These are phyloP conservation scores for Colletotrichum plurivorum DNA, from an alignment of 2,329 filamentous ascomycete genomes.

Conservation along the genomic window DNA sequence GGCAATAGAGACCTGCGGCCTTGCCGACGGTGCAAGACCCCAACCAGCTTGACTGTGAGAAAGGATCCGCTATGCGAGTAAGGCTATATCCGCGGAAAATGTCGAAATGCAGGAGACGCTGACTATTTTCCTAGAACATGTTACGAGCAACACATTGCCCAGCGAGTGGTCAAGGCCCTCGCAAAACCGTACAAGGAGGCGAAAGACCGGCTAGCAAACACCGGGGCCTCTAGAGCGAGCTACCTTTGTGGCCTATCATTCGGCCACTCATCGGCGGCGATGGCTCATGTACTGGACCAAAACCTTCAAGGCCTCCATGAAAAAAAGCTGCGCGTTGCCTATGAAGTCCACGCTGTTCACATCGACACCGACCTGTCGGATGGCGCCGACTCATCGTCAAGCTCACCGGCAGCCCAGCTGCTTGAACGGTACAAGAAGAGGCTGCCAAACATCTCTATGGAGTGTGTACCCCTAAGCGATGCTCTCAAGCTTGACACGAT, in stretches of 20 bases:
- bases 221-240: slow-evolving; percentile 51
- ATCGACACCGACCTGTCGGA: slow-evolving; percentile 60
- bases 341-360: slow-evolving; percentile 75
- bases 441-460: slow-evolving; percentile 78
- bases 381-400: slow-evolving; percentile 31
- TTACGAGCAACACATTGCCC: slow-evolving; percentile 82
- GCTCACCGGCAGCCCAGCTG: slow-evolving; percentile 58
- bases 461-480: slow-evolving; percentile 73
- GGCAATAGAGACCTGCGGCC: slow-evolving; percentile 26
- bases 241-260: slow-evolving; percentile 87
- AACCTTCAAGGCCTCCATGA: slow-evolving; percentile 77
- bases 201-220: slow-evolving; percentile 43
- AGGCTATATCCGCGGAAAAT: slow-evolving; percentile 10
- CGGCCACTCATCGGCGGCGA: slow-evolving; percentile 82
- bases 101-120: slow-evolving; percentile 25
- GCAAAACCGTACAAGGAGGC: slow-evolving; percentile 64
- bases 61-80: slow-evolving; percentile 47
- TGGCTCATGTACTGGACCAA: slow-evolving; percentile 82
- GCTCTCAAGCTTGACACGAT: slow-evolving; percentile 67
- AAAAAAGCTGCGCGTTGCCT: slow-evolving; percentile 75
- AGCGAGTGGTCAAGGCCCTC: slow-evolving; percentile 84
- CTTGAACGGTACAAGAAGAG: slow-evolving; percentile 66
- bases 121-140: slow-evolving; percentile 64
- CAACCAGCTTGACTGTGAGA: slow-evolving; percentile 42
- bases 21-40: slow-evolving; percentile 44